Evolutionary conservation across 2,329 filamentous ascomycete species (phyloP).

Genomic region (Fusarium circinatum): DNA sequence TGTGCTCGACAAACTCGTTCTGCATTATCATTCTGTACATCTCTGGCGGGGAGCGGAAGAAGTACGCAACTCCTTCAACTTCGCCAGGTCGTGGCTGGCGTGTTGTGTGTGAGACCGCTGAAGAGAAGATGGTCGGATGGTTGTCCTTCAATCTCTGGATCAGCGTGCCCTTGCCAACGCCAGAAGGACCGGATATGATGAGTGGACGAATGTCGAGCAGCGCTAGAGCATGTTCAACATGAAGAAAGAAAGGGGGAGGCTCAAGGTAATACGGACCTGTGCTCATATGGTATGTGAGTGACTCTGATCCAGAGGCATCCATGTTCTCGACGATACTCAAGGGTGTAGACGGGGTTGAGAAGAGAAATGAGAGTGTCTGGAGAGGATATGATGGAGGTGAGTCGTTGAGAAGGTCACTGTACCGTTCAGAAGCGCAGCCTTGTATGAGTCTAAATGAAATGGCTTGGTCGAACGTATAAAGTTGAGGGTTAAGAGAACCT

Average conservation of each 20-base stretch:
- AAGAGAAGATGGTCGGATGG: not conserved
- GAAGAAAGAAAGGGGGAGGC: fast-evolving
- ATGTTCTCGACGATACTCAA: not conserved
- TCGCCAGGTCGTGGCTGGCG: not conserved
- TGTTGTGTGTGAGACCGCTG: not conserved
- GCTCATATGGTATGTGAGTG: no score
- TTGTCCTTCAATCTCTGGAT: not conserved
- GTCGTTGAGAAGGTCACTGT: not conserved
- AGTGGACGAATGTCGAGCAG: not conserved
- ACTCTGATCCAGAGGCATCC: no score
- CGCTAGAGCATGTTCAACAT: not conserved
- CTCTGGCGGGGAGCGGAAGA: not conserved
- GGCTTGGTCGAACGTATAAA: not conserved
- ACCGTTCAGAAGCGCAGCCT: not conserved
- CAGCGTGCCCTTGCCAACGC: not conserved
- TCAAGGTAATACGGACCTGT: not conserved
- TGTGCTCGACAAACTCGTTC: not conserved
- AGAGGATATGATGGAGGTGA: not conserved
- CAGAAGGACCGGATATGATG: not conserved
- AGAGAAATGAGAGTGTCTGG: no score
- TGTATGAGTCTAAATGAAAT: not conserved
- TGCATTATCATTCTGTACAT: not conserved
- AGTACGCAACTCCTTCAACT: fast-evolving
- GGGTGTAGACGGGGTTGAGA: not conserved
- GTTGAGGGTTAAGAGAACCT: not conserved